Evolutionary conservation across 1,284 basidiomycete species (phyloP), one percentile per base, ranked within the genome.

Genomic region (Cronartium quercuum): DNA sequence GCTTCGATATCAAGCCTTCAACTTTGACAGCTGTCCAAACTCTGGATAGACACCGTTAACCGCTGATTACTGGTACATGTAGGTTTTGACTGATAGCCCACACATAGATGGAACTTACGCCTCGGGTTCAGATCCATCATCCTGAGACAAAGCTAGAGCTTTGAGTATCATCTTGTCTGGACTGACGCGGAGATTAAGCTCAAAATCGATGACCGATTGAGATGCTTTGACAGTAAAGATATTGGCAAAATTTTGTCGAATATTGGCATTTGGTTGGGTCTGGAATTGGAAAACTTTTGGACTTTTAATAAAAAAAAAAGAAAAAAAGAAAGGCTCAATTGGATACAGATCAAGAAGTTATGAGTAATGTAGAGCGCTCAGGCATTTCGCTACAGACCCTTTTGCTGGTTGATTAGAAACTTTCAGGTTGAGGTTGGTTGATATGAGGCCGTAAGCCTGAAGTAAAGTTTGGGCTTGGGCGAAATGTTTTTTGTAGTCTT

Each of bases 401-500:
- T 87, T 87, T 13, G 89, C 87, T 0, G 85, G 81, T 51, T 88
- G 86, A 78, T 94, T 90, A 69, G 86, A 88, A 0, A 94, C 92
- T 0, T 86, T 86, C 40, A 98, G 83, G 44, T 92, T 84, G 5
- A 95, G 89, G 0, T 90, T 85, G 76, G 77, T 77, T 3, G 79
- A 80, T 70, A 94, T 89, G 6, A 99, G 85, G 0, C 94, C 94
- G 81, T 98, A 98, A 0, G 92, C 92, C 70, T 89, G 89, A 55
- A 98, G 82, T 9, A 97, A 84, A 9, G 86, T 85, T 44, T 97
- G 83, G 0, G 91, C 90, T 80, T 96, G 96, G 3, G 87, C 87
- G 80, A 90, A 95, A 80, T 98, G 94, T 57, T 94, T 88, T 81
- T 96, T 98, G 4, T 86, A 84, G 77, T 95, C 94, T 75, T 91